These are phyloP conservation scores for Podosphaera fusca DNA, from an alignment of 2,329 filamentous ascomycete species.

Conservation along the genomic window DNA sequence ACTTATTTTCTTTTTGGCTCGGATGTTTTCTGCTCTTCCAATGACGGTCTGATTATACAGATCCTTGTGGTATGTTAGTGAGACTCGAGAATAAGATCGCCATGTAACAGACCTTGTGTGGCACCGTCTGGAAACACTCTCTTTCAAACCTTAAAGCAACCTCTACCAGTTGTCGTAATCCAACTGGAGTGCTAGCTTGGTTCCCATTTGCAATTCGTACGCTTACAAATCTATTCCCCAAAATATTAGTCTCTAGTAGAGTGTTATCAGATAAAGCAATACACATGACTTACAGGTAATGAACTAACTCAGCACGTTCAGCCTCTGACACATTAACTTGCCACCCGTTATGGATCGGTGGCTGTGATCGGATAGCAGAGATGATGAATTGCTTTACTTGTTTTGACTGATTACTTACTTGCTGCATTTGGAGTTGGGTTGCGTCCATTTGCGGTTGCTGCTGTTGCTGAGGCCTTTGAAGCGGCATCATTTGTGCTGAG, in stretches of 20 bases:
- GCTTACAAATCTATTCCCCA: constrained; percentile 10
- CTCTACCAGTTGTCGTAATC: constrained; percentile 12
- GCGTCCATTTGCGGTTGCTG: constrained; percentile 3
- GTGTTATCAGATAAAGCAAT: not conserved
- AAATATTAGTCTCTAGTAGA: constrained; percentile 1
- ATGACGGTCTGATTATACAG: constrained; percentile 8
- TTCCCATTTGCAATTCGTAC: constrained; percentile 12
- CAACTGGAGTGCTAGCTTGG: constrained; percentile 6
- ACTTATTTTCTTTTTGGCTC: constrained; percentile 4
- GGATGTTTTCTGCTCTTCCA: constrained; percentile 10
- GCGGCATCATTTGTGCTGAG: constrained; percentile 13
- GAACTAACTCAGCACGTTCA: constrained; percentile 14
- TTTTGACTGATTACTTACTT: constrained; percentile 2
- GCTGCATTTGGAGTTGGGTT: constrained; percentile 4
- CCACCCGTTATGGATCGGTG: constrained; percentile 11
- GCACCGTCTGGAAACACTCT: constrained; percentile 12
- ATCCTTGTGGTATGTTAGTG: constrained; percentile 8
- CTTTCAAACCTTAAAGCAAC: constrained; percentile 14
- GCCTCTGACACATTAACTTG: constrained; percentile 9
- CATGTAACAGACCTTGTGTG: constrained; percentile 10
- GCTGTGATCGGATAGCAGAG: constrained; percentile 9
- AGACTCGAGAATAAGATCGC: not conserved
- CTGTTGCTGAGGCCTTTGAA: constrained; percentile 9
- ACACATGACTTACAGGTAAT: constrained; percentile 13
- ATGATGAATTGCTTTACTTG: constrained; percentile 14